Conservation (phyloP, 78 protist genomes). For the Dictyostelium citrinum region DNA sequence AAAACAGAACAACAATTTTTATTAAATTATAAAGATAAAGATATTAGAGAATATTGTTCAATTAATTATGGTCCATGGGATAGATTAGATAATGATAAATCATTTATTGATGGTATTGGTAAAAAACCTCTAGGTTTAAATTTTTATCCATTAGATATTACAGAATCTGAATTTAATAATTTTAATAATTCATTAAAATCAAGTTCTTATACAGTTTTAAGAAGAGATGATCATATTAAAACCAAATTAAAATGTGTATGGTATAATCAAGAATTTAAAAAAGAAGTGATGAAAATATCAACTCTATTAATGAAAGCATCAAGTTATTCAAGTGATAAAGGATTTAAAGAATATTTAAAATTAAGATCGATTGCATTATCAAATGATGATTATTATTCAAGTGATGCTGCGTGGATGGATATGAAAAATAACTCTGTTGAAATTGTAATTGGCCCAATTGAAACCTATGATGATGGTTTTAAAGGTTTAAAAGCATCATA, state of each 20-base stretch:
- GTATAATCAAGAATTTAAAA: background rate
- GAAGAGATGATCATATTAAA: background rate
- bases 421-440: background rate
- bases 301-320: background rate
- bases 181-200: background rate
- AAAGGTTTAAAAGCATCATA: background rate
- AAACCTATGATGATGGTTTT: background rate
- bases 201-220: background rate
- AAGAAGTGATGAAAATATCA: background rate
- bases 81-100: background rate
- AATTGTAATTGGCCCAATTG: background rate
- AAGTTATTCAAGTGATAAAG: background rate
- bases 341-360: background rate
- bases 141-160: background rate
- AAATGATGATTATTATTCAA: background rate
- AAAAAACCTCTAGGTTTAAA: background rate
- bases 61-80: conserved; percentile 8
- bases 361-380: background rate
- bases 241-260: background rate
- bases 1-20: background rate
- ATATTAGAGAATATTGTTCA: background rate
- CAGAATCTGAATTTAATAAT: background rate
- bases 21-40: background rate
- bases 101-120: background rate
- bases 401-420: background rate